These are phyloP conservation scores for Xylariaceae sp. DNA, from an alignment of 2,329 filamentous ascomycete species.

Conservation along the genomic window DNA sequence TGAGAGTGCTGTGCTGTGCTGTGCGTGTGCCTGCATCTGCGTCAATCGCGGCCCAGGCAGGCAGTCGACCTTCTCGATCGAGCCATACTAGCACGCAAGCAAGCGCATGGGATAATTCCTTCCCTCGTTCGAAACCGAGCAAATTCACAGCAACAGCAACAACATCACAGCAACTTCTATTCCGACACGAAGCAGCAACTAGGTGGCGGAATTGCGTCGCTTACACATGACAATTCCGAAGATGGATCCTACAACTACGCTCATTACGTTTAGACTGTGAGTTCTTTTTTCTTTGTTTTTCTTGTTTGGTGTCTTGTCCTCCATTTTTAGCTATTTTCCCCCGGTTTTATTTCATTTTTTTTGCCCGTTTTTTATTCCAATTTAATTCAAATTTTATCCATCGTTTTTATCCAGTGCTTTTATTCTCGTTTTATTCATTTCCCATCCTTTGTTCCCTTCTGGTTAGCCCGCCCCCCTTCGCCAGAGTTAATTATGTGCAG, in stretches of 20 bases:
- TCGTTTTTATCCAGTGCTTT: neutral
- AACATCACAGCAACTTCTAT: neutral
- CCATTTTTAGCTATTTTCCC: slow-evolving; percentile 8
- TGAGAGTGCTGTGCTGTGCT: neutral
- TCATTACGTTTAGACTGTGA: slow-evolving; percentile 66
- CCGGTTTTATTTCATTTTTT: slow-evolving; percentile 17
- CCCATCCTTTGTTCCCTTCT: neutral
- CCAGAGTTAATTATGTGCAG: neutral
- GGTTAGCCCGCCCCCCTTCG: neutral
- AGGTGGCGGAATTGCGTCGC: slow-evolving; percentile 1
- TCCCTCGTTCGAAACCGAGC: too few species aligned
- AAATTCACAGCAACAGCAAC: too few species aligned
- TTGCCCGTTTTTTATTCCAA: neutral
- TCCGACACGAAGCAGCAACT: slow-evolving; percentile 14
- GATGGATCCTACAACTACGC: slow-evolving; percentile 59
- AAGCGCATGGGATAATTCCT: neutral
- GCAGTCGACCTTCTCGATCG: neutral
- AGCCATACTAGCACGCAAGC: neutral
- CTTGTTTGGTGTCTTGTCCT: slow-evolving; percentile 3
- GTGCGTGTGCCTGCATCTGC: slow-evolving; percentile 10
- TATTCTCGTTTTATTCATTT: neutral
- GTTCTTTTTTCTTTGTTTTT: slow-evolving; percentile 33
- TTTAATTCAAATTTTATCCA: neutral
- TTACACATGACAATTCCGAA: slow-evolving; percentile 3
- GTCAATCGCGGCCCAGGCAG: neutral